phyloP scores from a whole-genome alignment of 2,329 filamentous ascomycete genomes.

The Cylindrodendrum hubeiense region DNA sequence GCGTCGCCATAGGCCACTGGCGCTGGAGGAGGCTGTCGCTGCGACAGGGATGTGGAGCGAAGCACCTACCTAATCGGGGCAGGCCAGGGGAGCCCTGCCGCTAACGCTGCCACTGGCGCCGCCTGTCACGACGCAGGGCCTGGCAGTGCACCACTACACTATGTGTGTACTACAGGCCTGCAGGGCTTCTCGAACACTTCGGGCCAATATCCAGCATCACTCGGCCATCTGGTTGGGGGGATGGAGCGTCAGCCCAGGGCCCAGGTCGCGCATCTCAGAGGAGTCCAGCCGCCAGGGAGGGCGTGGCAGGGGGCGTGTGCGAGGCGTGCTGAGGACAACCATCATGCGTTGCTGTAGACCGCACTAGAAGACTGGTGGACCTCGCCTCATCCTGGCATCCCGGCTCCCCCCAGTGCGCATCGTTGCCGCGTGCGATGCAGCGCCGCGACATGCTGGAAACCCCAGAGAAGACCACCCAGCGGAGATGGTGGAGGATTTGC shows the following conservation, averaged over 20 bases:
- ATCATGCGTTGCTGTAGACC: no score
- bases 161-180: no score
- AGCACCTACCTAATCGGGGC: conserved; percentile 24
- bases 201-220: background rate
- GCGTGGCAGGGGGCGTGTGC: no score
- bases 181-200: background rate
- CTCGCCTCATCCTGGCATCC: background rate
- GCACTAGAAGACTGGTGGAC: no score
- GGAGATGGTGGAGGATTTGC: no score
- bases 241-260: background rate
- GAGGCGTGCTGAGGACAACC: no score
- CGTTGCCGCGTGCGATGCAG: background rate
- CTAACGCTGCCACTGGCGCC: background rate
- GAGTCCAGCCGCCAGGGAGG: no score
- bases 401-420: background rate
- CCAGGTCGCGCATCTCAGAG: no score
- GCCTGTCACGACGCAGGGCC: background rate
- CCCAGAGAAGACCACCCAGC: background rate
- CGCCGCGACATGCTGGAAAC: background rate
- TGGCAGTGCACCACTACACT: no score
- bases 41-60: background rate
- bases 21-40: background rate
- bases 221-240: no score
- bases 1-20: conserved; percentile 8
- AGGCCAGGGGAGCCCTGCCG: background rate